Conservation (phyloP, 73 alveolate genomes). For the Paramecium caudatum region DNA sequence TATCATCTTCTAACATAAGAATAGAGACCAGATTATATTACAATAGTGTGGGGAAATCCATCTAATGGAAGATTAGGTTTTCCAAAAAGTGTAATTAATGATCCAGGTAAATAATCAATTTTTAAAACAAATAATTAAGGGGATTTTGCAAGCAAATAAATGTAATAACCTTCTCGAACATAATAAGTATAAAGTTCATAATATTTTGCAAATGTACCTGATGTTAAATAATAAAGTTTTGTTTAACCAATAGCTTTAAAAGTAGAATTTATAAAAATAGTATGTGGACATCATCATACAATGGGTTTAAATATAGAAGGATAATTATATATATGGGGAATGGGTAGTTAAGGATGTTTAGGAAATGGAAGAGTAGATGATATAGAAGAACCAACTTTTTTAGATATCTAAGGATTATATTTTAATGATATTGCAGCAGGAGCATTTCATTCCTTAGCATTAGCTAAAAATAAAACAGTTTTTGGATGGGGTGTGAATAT, state of each 20-base stretch:
- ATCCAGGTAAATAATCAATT: conserved; percentile 34
- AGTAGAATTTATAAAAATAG: conserved; percentile 49
- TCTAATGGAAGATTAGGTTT: conserved; percentile 46
- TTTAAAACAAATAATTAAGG: not conserved
- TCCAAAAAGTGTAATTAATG: not conserved
- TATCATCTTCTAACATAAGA: conserved; percentile 26
- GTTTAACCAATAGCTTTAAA: conserved; percentile 22
- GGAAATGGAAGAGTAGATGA: conserved; percentile 75
- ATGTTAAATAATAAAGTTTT: not conserved
- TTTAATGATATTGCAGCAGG: conserved; percentile 71
- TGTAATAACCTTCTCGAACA: not conserved
- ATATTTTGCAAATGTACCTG: not conserved
- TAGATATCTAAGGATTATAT: not conserved
- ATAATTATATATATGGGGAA: conserved; percentile 62
- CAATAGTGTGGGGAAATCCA: conserved; percentile 62
- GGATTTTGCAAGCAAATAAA: not conserved
- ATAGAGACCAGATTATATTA: conserved; percentile 16
- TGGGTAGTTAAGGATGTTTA: conserved; percentile 76
- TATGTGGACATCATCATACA: conserved; percentile 78
- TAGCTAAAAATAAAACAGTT: conserved; percentile 46
- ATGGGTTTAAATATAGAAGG: conserved; percentile 55
- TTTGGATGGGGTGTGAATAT: conserved; percentile 74
- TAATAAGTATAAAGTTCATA: not conserved
- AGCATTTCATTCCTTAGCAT: conserved; percentile 73
- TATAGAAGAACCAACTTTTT: conserved; percentile 35